Evolutionary conservation across 805 yeast species (phyloP).

Genomic region (Spathaspora gorwiae): DNA sequence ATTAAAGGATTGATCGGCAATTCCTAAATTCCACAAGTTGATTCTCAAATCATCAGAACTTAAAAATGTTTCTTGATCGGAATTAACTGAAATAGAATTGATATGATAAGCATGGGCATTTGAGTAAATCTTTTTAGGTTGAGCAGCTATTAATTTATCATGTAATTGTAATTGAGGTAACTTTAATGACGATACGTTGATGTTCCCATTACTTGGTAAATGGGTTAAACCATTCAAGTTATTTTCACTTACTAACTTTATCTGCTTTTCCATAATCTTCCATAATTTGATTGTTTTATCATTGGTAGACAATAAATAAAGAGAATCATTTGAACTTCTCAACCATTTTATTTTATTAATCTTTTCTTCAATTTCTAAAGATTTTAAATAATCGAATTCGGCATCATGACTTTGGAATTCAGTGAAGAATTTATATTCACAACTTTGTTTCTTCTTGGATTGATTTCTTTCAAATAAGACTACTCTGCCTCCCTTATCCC

Average conservation of each 20-base stretch:
- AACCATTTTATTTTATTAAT: conserved; percentile 98
- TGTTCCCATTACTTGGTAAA: conserved; percentile 13
- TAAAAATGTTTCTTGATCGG: conserved; percentile 93
- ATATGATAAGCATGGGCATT: conserved; percentile 99
- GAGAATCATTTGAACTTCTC: conserved; percentile 81
- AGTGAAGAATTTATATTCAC: conserved; percentile 93
- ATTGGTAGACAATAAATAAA: conserved; percentile 83
- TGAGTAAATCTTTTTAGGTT: conserved; percentile 84
- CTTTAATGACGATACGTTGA: conserved; percentile 45
- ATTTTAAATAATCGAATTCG: conserved; percentile 93
- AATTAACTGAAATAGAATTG: conserved; percentile 88
- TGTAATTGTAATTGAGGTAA: conserved; percentile 89
- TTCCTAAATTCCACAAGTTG: conserved; percentile 91
- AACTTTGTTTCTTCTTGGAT: conserved; percentile 52
- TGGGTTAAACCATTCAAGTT: conserved; percentile 48
- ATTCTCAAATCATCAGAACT: conserved; percentile 92
- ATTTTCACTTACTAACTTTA: conserved; percentile 88
- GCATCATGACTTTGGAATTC: conserved; percentile 99
- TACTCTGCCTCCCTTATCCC: conserved; percentile 97
- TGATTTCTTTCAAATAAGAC: conserved; percentile 90
- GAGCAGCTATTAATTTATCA: conserved; percentile 92
- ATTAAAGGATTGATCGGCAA: conserved; percentile 92
- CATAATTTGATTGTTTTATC: conserved; percentile 98
- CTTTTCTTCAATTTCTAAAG: conserved; percentile 95
- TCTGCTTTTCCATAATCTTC: conserved; percentile 90